phyloP scores from a whole-genome alignment of 75 land plant genomes.

The Gnetum montanum region DNA sequence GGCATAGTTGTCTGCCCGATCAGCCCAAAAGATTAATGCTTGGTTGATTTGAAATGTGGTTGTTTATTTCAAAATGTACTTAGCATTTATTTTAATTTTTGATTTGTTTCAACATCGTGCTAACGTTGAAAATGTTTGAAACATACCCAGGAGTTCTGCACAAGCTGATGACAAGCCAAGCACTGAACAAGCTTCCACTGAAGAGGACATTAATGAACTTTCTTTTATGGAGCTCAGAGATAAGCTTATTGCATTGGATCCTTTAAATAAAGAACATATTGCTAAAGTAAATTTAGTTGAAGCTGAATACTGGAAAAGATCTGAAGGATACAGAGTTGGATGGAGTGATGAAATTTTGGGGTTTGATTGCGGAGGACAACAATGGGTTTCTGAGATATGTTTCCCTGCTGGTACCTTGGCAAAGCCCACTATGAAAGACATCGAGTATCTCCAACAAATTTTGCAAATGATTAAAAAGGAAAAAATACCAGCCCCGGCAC shows the following conservation, averaged over 20 bases:
- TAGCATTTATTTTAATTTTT: too few relatives aligned
- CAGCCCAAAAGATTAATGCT: too few relatives aligned
- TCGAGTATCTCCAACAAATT: slow-evolving; percentile 73
- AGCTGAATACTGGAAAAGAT: slow-evolving; percentile 92
- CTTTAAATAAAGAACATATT: slow-evolving; percentile 80
- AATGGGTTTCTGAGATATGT: slow-evolving; percentile 96
- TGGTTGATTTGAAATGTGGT: too few relatives aligned
- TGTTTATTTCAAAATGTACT: too few relatives aligned
- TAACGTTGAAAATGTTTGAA: too few relatives aligned
- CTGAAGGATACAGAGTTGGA: slow-evolving; percentile 85
- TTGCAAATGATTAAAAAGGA: slow-evolving; percentile 70
- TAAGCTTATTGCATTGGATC: slow-evolving; percentile 83
- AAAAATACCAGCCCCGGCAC: slow-evolving; percentile 87
- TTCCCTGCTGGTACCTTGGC: slow-evolving; percentile 73
- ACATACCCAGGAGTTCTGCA: too few relatives aligned
- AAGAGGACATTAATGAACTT: slow-evolving; percentile 42
- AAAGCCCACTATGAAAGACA: slow-evolving; percentile 76
- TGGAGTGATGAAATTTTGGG: slow-evolving; percentile 98
- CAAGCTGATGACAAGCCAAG: slow-evolving; percentile 8
- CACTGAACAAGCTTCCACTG: slow-evolving; percentile 15
- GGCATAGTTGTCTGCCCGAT: too few relatives aligned
- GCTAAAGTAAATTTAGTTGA: slow-evolving; percentile 83
- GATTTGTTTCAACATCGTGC: too few relatives aligned
- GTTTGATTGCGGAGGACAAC: slow-evolving; percentile 99
- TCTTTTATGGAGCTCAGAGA: slow-evolving; percentile 90